A percentile compares a stretch with the other conserved stretches of the same genome.
phyloP scores from a whole-genome alignment of 2,329 filamentous ascomycete genomes.

The Rhynchosporium graminicola region DNA sequence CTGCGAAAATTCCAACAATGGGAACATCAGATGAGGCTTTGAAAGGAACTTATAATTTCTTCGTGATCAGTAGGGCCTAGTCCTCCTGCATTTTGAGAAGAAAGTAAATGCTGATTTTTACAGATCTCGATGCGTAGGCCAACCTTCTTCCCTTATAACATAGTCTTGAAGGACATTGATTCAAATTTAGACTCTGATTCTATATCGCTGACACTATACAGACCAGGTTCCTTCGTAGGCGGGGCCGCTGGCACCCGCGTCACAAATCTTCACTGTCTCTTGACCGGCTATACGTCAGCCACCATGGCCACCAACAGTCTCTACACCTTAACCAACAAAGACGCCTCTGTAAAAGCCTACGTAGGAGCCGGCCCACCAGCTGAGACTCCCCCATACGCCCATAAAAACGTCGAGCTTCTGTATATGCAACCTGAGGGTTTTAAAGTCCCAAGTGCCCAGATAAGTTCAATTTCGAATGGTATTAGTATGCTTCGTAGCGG shows the following conservation, averaged over 20 bases:
- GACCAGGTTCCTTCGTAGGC: slow-evolving; percentile 8
- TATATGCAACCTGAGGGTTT: slow-evolving; percentile 21
- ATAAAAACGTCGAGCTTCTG: slow-evolving; percentile 25
- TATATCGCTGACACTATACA: neutral
- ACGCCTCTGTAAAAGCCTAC: slow-evolving; percentile 22
- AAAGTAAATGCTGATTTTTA: neutral
- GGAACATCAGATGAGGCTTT: slow-evolving; percentile 20
- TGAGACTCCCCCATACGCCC: slow-evolving; percentile 22
- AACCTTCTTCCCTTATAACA: neutral
- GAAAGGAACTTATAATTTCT: slow-evolving; percentile 23
- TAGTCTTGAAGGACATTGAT: neutral
- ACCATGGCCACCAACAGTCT: slow-evolving; percentile 14
- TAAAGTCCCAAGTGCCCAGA: slow-evolving; percentile 17
- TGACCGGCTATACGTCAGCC: slow-evolving; percentile 22
- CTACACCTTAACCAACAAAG: slow-evolving; percentile 19
- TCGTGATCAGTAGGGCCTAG: slow-evolving; percentile 22
- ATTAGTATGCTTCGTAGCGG: slow-evolving; percentile 22
- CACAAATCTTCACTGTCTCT: slow-evolving; percentile 20
- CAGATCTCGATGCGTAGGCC: slow-evolving; percentile 26
- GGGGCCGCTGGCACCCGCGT: slow-evolving; percentile 14
- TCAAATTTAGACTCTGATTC: neutral
- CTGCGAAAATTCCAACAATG: slow-evolving; percentile 22
- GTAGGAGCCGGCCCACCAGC: slow-evolving; percentile 22
- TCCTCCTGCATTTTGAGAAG: neutral
- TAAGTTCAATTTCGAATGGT: slow-evolving; percentile 14